These are phyloP conservation scores for Aureobasidium mangrovei DNA, from an alignment of 2,329 filamentous ascomycete genomes.

Conservation along the genomic window DNA sequence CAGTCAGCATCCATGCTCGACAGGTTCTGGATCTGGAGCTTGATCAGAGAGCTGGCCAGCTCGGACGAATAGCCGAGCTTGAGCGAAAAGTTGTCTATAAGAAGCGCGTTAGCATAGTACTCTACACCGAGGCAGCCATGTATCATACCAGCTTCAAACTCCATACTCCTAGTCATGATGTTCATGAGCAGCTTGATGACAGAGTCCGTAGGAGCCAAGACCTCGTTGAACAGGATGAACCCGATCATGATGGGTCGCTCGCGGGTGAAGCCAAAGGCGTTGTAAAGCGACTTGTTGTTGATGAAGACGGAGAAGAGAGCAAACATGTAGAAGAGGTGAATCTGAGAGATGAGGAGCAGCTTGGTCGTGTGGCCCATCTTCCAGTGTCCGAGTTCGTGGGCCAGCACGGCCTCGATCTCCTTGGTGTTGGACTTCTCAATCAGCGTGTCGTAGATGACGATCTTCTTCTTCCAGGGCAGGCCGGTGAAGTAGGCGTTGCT, in stretches of 20 bases:
- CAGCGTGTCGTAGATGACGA: slow-evolving; percentile 96
- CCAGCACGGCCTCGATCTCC: slow-evolving; percentile 89
- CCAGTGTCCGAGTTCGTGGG: slow-evolving; percentile 97
- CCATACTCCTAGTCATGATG: slow-evolving; percentile 84
- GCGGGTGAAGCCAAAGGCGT: slow-evolving; percentile 77
- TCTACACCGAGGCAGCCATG: neutral
- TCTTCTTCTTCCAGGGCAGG: slow-evolving; percentile 99
- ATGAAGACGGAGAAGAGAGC: slow-evolving; percentile 94
- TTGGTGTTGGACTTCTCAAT: slow-evolving; percentile 89
- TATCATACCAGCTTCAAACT: slow-evolving; percentile 75
- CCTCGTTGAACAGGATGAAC: slow-evolving; percentile 94
- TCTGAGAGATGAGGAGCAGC: slow-evolving; percentile 70
- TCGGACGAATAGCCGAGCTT: slow-evolving; percentile 75
- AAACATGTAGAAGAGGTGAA: slow-evolving; percentile 95
- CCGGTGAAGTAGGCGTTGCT: slow-evolving; percentile 96
- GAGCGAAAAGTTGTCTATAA: slow-evolving; percentile 68
- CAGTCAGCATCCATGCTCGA: slow-evolving; percentile 98
- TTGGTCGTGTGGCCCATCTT: slow-evolving; percentile 89
- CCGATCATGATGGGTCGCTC: slow-evolving; percentile 90
- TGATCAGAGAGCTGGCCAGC: slow-evolving; percentile 81
- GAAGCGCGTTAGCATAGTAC: slow-evolving; percentile 9
- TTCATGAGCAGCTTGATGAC: slow-evolving; percentile 94
- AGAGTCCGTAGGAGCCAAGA: slow-evolving; percentile 90
- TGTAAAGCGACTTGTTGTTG: slow-evolving; percentile 85
- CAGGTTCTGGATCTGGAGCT: slow-evolving; percentile 96